Evolutionary conservation across 2,329 filamentous ascomycete genomes (phyloP).

Genomic region (Fusarium nurragi): DNA sequence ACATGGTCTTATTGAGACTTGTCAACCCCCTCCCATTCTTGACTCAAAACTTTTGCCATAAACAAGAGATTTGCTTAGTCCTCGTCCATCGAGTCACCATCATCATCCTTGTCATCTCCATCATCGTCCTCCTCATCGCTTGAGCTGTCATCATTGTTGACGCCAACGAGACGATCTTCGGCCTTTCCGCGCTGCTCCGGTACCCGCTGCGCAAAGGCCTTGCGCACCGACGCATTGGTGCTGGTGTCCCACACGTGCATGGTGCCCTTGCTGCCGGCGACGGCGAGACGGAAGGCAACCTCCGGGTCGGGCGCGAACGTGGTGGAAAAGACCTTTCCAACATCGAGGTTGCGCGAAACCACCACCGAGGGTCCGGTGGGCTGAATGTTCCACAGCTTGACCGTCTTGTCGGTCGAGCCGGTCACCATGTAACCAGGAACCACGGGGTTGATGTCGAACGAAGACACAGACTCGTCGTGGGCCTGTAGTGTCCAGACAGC

Average conservation of each 20-base stretch:
- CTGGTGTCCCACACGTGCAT: constrained; percentile 97
- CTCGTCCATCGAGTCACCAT: constrained; percentile 63
- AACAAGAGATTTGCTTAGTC: constrained; percentile 50
- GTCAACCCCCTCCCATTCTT: constrained; percentile 4
- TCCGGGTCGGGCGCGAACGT: constrained; percentile 89
- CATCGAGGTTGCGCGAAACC: constrained; percentile 87
- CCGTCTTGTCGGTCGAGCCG: constrained; percentile 90
- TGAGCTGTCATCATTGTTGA: constrained; percentile 75
- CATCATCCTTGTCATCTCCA: constrained; percentile 64
- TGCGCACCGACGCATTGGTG: constrained; percentile 87
- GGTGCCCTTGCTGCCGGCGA: constrained; percentile 92
- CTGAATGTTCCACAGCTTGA: constrained; percentile 96
- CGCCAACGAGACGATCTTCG: constrained; percentile 80
- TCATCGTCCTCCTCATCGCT: constrained; percentile 66
- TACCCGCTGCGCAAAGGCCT: constrained; percentile 78
- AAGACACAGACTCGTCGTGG: constrained; percentile 89
- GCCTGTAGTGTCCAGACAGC: constrained; percentile 95
- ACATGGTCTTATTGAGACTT: constrained; percentile 21
- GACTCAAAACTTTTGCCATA: constrained; percentile 13
- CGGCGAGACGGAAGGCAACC: constrained; percentile 90
- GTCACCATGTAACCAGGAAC: constrained; percentile 95
- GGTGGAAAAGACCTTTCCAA: constrained; percentile 93
- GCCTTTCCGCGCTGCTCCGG: constrained; percentile 68
- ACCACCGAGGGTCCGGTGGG: constrained; percentile 86
- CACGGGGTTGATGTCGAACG: constrained; percentile 89